Percentiles rank a stretch among this genome's conserved stretches.
These are phyloP conservation scores for Avena atlantica DNA, from an alignment of 176 grass and related monocot species.

Conservation along the genomic window DNA sequence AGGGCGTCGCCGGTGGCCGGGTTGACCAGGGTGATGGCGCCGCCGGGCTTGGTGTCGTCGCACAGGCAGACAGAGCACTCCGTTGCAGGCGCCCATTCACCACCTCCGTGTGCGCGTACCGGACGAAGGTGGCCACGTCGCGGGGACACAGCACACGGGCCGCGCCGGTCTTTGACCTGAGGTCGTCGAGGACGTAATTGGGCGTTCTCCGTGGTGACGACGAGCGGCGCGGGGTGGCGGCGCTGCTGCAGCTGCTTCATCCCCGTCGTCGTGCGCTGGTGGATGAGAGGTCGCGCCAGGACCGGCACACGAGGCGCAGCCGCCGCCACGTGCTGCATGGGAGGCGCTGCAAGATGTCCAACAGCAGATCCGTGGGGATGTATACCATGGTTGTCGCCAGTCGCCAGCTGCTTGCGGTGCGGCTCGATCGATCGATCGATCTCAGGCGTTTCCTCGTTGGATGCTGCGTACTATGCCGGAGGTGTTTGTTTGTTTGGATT, in stretches of 20 bases:
- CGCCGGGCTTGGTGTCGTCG: background rate
- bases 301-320: background rate
- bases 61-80: slow-evolving; percentile 4
- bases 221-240: too few relatives aligned
- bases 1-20: background rate
- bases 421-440: fast-evolving
- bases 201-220: too few relatives aligned
- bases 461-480: too few relatives aligned
- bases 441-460: too few relatives aligned
- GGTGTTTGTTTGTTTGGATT: too few relatives aligned
- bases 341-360: background rate
- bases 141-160: background rate
- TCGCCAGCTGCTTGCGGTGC: too few relatives aligned
- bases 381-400: background rate
- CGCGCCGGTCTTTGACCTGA: too few relatives aligned
- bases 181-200: too few relatives aligned
- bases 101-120: background rate
- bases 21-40: background rate
- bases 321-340: too few relatives aligned
- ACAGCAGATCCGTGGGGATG: background rate
- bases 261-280: background rate
- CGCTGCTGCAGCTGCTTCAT: too few relatives aligned
- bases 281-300: background rate
- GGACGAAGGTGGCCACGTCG: background rate
- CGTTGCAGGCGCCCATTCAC: background rate